Percentiles rank a stretch among this genome's conserved stretches.
phyloP scores from a whole-genome alignment of 2,329 filamentous ascomycete genomes.

The Cercospora sojina region DNA sequence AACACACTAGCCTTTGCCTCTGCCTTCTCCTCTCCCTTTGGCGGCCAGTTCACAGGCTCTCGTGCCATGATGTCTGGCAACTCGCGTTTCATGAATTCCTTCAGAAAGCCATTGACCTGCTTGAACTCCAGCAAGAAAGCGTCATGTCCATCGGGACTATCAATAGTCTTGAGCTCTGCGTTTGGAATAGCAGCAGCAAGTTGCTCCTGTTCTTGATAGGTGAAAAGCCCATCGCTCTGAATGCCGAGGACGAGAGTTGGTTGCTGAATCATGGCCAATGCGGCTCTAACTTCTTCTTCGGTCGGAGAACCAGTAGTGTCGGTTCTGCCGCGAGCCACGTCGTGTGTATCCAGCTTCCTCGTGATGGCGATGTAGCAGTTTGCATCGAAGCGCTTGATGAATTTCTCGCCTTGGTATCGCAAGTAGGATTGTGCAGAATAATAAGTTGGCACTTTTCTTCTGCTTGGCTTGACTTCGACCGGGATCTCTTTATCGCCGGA shows the following conservation, averaged over 20 bases:
- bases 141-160: slow-evolving; percentile 93
- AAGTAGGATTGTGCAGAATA: slow-evolving; percentile 98
- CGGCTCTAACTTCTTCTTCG: slow-evolving; percentile 61
- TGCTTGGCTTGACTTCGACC: slow-evolving; percentile 27
- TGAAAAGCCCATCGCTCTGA: slow-evolving; percentile 93
- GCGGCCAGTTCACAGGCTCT: slow-evolving; percentile 50
- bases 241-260: slow-evolving; percentile 90
- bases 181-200: slow-evolving; percentile 78
- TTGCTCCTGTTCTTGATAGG: slow-evolving; percentile 94
- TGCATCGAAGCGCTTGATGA: slow-evolving; percentile 93
- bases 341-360: slow-evolving; percentile 94
- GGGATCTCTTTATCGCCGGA: slow-evolving; percentile 42
- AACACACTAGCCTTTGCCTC: slow-evolving; percentile 87
- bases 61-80: slow-evolving; percentile 82
- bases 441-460: slow-evolving; percentile 62
- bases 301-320: slow-evolving; percentile 38
- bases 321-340: slow-evolving; percentile 54
- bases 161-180: slow-evolving; percentile 77
- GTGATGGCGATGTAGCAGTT: slow-evolving; percentile 99
- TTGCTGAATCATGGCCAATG: slow-evolving; percentile 79
- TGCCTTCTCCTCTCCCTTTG: slow-evolving; percentile 50
- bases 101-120: slow-evolving; percentile 86
- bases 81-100: slow-evolving; percentile 78
- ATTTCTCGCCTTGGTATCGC: slow-evolving; percentile 93
- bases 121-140: slow-evolving; percentile 96